Conservation (phyloP, 305 asterid species). For the Solanum hybrid region DNA sequence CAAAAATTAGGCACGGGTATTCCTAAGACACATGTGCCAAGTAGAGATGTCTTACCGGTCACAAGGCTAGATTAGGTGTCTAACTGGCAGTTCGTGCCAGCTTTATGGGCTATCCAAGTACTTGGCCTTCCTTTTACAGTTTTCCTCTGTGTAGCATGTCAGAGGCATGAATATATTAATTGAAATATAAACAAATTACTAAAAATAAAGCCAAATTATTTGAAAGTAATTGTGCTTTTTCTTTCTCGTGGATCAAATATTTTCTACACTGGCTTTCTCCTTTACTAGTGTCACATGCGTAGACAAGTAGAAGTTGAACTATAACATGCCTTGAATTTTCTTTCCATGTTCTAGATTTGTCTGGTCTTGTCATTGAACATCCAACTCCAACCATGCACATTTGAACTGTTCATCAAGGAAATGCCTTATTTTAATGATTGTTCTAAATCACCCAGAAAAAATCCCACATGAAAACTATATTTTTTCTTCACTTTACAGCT, state of each 20-base stretch:
- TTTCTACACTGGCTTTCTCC: not conserved
- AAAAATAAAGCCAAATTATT: not conserved
- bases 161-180: not conserved
- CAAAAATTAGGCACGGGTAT: not conserved
- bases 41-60: not conserved
- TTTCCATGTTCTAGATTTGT: not conserved
- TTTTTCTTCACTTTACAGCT: not conserved
- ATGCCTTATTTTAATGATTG: not conserved
- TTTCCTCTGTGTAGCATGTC: not conserved
- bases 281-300: not conserved
- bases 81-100: not conserved
- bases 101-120: not conserved
- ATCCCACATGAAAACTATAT: not conserved
- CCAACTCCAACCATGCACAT: not conserved
- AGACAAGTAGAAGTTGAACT: not conserved
- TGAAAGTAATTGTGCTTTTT: not conserved
- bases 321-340: not conserved
- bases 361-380: not conserved
- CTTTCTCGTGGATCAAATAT: not conserved
- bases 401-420: not conserved
- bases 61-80: not conserved
- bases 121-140: not conserved
- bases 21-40: not conserved
- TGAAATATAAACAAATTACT: not conserved
- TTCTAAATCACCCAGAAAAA: not conserved